phyloP scores from a whole-genome alignment of 257 asterid genomes.

The Oldenlandia corymbosa region DNA sequence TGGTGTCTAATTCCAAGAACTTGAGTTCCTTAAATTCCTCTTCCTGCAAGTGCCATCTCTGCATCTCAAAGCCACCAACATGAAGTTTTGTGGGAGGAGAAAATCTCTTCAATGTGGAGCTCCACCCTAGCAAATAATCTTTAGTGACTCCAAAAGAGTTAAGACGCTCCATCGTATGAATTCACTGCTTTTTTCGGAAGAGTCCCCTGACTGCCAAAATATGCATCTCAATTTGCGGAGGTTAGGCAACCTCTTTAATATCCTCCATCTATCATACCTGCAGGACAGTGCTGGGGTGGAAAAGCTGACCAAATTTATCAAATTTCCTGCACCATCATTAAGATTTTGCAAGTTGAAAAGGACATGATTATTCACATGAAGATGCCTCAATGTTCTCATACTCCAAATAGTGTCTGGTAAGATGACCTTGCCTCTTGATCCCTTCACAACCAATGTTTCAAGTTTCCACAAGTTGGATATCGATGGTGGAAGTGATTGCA shows the following conservation, averaged over 20 bases:
- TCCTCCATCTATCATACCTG: not conserved
- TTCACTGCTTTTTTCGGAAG: not conserved
- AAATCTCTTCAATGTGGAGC: not conserved
- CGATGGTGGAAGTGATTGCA: not conserved
- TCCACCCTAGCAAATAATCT: not conserved
- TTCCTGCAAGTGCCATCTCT: not conserved
- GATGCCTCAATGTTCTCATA: constrained; percentile 12
- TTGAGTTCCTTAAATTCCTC: constrained; percentile 7
- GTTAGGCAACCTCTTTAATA: not conserved
- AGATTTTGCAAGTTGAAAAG: not conserved
- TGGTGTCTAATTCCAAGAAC: constrained; percentile 3
- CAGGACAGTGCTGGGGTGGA: not conserved
- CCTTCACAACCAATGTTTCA: constrained; percentile 9
- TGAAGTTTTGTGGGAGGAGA: constrained; percentile 1
- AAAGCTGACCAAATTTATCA: not conserved
- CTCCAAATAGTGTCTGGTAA: constrained; percentile 3
- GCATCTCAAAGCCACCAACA: not conserved
- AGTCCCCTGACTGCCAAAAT: not conserved
- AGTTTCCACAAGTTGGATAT: constrained; percentile 7
- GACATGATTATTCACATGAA: not conserved
- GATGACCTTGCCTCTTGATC: not conserved
- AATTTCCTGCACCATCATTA: not conserved
- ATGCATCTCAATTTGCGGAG: constrained; percentile 6
- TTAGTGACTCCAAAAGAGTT: constrained; percentile 5
- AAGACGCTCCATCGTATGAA: not conserved